Conservation (phyloP, 352 stramenopile genomes). For the Lagenidium sp. region DNA sequence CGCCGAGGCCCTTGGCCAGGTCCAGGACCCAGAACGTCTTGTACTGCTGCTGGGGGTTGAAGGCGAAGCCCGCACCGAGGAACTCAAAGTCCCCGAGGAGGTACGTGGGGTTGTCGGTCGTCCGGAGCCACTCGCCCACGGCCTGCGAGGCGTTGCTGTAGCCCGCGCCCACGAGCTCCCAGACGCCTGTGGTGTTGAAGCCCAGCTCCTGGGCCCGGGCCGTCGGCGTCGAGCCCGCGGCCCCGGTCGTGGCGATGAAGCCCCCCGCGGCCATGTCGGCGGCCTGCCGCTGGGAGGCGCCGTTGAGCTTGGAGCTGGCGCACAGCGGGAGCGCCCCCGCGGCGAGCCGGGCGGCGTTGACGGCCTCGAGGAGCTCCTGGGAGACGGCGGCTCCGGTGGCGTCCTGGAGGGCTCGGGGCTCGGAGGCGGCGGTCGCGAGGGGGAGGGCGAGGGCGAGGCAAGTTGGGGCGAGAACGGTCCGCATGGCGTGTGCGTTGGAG, state of each 20-base stretch:
- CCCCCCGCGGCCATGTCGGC: conserved; percentile 14
- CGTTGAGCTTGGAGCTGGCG: conserved; percentile 18
- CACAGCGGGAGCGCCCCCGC: conserved; percentile 5
- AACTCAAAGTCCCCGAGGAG: conserved; percentile 21
- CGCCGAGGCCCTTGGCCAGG: conserved; percentile 9
- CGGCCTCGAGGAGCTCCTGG: conserved; percentile 5
- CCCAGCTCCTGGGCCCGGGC: conserved; percentile 9
- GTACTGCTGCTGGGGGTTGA: conserved; percentile 15
- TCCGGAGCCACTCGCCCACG: conserved; percentile 15
- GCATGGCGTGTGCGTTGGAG: no score
- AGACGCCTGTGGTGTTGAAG: conserved; percentile 22
- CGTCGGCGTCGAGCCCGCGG: conserved; percentile 12
- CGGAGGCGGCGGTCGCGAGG: background rate
- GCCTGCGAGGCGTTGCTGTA: conserved; percentile 11
- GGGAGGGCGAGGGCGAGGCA: conserved; percentile 3
- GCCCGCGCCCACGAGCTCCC: conserved; percentile 18
- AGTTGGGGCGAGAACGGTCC: conserved; percentile 1
- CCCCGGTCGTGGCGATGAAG: conserved; percentile 8
- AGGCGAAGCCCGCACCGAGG: conserved; percentile 18
- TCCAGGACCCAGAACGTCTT: conserved; percentile 20
- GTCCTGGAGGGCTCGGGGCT: conserved; percentile 1
- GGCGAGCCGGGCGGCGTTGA: conserved; percentile 4
- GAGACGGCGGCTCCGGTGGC: background rate
- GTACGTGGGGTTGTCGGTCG: conserved; percentile 6
- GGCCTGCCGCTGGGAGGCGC: conserved; percentile 14